Evolutionary conservation across 805 yeast genomes (phyloP).

Genomic region (Candida takata): DNA sequence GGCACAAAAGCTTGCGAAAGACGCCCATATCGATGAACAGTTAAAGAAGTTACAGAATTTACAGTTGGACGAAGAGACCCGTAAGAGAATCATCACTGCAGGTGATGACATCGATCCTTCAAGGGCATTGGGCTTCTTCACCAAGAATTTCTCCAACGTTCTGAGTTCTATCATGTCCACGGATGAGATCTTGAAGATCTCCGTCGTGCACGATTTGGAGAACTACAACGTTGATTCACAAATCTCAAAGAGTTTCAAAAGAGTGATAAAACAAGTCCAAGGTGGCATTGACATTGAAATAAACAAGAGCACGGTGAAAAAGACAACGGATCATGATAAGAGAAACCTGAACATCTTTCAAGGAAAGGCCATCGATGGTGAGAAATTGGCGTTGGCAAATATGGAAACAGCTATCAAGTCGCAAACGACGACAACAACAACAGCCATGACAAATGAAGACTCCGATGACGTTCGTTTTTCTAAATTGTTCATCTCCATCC

Average conservation of each 20-base stretch:
- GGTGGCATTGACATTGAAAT: constrained; percentile 62
- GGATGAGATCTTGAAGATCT: constrained; percentile 53
- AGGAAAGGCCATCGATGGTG: constrained; percentile 79
- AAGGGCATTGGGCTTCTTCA: constrained; percentile 22
- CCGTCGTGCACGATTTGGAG: constrained; percentile 60
- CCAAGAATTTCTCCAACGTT: constrained; percentile 20
- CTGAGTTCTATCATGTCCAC: constrained; percentile 25
- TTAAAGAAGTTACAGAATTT: constrained; percentile 27
- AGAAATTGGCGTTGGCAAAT: constrained; percentile 82
- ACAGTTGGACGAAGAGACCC: constrained; percentile 17
- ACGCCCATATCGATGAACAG: constrained; percentile 23
- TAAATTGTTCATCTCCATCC: constrained; percentile 62
- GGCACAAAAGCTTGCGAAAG: constrained; percentile 25
- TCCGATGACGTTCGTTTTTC: constrained; percentile 38
- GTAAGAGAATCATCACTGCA: constrained; percentile 20
- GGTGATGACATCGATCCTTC: constrained; percentile 15
- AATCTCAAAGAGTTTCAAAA: constrained; percentile 48
- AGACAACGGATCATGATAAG: constrained; percentile 15
- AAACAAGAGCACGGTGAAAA: constrained; percentile 23
- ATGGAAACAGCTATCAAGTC: constrained; percentile 62
- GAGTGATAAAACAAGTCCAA: constrained; percentile 68
- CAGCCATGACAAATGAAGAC: no score
- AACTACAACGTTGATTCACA: constrained; percentile 44
- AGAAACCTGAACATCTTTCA: constrained; percentile 58
- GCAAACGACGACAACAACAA: no score